A percentile compares a stretch with the other conserved stretches of the same genome.
Evolutionary conservation across 2,329 filamentous ascomycete genomes (phyloP).

Genomic region (Nothomitra cinnamomea): DNA sequence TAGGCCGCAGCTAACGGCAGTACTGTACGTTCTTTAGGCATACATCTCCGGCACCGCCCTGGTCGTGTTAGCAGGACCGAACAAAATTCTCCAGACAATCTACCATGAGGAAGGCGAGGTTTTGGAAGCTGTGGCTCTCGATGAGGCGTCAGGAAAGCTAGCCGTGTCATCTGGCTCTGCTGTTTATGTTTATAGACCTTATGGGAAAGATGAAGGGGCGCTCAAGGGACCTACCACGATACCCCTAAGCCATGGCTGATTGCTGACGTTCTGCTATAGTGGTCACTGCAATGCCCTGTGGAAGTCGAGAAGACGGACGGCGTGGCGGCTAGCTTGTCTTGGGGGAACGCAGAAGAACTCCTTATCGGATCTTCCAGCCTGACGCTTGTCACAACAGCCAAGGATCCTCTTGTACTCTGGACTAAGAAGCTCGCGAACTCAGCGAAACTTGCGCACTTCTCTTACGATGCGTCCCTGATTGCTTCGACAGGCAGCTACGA

Average conservation of each 20-base stretch:
- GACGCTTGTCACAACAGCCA: constrained; percentile 44
- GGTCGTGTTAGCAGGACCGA: constrained; percentile 59
- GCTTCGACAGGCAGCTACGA: constrained; percentile 68
- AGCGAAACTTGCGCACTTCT: constrained; percentile 59
- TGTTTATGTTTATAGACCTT: constrained; percentile 64
- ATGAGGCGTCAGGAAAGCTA: constrained; percentile 72
- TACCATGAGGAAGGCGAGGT: constrained; percentile 59
- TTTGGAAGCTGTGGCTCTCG: constrained; percentile 62
- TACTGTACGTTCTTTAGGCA: constrained; percentile 31
- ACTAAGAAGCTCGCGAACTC: constrained; percentile 54
- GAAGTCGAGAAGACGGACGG: constrained; percentile 28
- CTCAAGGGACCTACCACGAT: constrained; percentile 41
- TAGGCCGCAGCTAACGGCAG: constrained; percentile 27
- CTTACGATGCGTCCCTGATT: constrained; percentile 74
- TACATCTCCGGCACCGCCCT: constrained; percentile 86
- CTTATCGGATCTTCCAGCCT: constrained; percentile 57
- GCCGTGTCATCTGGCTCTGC: constrained; percentile 50
- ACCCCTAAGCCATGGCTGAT: neutral
- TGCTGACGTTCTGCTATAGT: constrained; percentile 23
- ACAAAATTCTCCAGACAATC: constrained; percentile 70
- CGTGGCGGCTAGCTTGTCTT: constrained; percentile 46
- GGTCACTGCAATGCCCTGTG: constrained; percentile 46
- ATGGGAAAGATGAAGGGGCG: constrained; percentile 50
- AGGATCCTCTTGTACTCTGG: constrained; percentile 42
- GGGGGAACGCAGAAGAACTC: constrained; percentile 75